Conservation (phyloP, 345 rosid species). For the Salix brachista region DNA sequence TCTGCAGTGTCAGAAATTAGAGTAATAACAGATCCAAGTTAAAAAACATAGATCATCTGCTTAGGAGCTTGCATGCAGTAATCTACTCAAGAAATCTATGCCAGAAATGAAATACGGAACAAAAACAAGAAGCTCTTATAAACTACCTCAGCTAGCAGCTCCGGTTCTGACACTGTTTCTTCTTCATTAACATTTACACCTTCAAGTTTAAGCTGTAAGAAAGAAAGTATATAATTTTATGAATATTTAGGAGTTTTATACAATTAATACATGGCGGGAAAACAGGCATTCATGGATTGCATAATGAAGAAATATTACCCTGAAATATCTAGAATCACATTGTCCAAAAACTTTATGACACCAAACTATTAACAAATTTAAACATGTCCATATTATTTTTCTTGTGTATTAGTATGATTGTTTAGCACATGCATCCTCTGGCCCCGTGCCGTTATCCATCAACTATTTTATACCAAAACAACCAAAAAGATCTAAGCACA, state of each 20-base stretch:
- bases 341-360: no score
- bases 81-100: no score
- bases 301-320: conserved; percentile 1
- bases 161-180: conserved; percentile 80
- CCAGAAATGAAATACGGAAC: neutral
- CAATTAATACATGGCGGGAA: neutral
- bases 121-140: neutral
- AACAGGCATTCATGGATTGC: conserved; percentile 1
- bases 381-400: neutral
- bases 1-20: conserved; percentile 36
- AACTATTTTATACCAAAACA: neutral
- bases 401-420: neutral
- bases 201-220: conserved; percentile 61
- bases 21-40: neutral
- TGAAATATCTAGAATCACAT: neutral
- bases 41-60: no score
- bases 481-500: neutral
- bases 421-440: neutral
- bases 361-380: no score
- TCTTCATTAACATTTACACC: conserved; percentile 76
- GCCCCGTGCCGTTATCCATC: neutral
- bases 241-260: neutral
- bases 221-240: neutral
- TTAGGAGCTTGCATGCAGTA: neutral
- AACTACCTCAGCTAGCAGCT: conserved; percentile 67